Conservation (phyloP, 495 filamentous ascomycete species). For the Aspergillus bridgeri region DNA sequence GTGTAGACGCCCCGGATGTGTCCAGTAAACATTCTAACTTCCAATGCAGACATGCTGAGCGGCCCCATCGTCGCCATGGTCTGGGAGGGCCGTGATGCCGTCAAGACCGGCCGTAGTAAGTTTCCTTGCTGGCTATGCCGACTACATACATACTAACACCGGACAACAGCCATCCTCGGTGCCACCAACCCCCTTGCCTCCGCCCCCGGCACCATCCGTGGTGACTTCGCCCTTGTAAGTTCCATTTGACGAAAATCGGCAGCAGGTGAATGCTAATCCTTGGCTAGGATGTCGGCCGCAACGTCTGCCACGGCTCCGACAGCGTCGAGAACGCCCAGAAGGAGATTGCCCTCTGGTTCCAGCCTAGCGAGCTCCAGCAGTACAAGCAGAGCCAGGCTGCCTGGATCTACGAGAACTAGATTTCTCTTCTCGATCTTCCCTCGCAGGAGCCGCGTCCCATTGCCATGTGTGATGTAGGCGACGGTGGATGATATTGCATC, state of each 20-base stretch:
- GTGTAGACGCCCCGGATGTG: slow-evolving; percentile 17
- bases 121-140: slow-evolving; percentile 5
- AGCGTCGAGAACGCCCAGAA: slow-evolving; percentile 97
- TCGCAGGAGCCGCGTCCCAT: slow-evolving; percentile 17
- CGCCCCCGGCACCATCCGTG: slow-evolving; percentile 93
- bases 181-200: slow-evolving; percentile 97
- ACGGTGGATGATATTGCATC: slow-evolving; percentile 20
- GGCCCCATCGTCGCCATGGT: slow-evolving; percentile 98
- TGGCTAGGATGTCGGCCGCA: slow-evolving; percentile 83
- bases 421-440: slow-evolving; percentile 24
- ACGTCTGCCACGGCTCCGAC: slow-evolving; percentile 99
- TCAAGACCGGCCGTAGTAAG: slow-evolving; percentile 94
- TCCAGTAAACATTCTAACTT: slow-evolving; percentile 5
- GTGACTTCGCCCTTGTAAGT: slow-evolving; percentile 68
- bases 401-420: slow-evolving; percentile 95
- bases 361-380: slow-evolving; percentile 70
- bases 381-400: slow-evolving; percentile 75
- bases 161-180: slow-evolving; percentile 70
- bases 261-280: slow-evolving; percentile 8
- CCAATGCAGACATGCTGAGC: slow-evolving; percentile 79
- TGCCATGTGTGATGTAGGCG: slow-evolving; percentile 19
- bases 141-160: slow-evolving; percentile 5
- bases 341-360: slow-evolving; percentile 99
- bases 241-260: background rate
- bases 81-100: slow-evolving; percentile 95